Conservation (phyloP, 2,329 filamentous ascomycete species). For the Chrysosporium keratinophilum region DNA sequence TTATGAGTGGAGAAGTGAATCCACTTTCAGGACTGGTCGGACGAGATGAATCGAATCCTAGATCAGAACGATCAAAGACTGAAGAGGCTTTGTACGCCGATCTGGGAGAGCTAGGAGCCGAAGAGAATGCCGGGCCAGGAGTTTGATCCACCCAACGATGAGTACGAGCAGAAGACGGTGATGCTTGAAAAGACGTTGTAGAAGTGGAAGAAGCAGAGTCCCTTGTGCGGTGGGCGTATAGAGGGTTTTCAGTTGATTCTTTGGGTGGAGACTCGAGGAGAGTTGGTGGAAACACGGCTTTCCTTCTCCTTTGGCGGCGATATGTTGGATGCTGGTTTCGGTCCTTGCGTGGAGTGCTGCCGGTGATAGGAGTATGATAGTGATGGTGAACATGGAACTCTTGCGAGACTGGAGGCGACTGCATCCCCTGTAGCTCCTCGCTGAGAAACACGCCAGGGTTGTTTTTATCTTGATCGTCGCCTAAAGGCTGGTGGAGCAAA, state of each 20-base stretch:
- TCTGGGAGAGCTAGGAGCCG: constrained; percentile 68
- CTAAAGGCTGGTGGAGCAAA: constrained; percentile 54
- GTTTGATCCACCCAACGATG: constrained; percentile 58
- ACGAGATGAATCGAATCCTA: constrained; percentile 55
- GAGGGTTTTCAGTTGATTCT: constrained; percentile 14
- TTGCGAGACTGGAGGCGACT: constrained; percentile 47
- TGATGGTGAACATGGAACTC: constrained; percentile 92
- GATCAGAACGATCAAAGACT: constrained; percentile 65
- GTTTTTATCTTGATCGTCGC: constrained; percentile 23
- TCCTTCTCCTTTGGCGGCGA: constrained; percentile 61
- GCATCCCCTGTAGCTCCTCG: constrained; percentile 56
- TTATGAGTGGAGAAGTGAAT: constrained; percentile 53
- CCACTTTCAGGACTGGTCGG: constrained; percentile 74
- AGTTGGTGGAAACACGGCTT: constrained; percentile 47
- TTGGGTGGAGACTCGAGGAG: constrained; percentile 28
- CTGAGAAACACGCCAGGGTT: constrained; percentile 48
- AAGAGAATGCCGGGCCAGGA: constrained; percentile 52
- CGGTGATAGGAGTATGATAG: constrained; percentile 61
- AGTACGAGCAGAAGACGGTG: constrained; percentile 43
- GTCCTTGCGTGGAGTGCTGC: constrained; percentile 41
- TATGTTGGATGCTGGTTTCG: constrained; percentile 37
- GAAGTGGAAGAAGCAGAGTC: constrained; percentile 25
- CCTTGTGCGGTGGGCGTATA: constrained; percentile 24
- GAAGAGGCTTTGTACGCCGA: constrained; percentile 62
- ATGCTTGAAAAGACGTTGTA: constrained; percentile 13